Conservation (phyloP, 139 green algal species). For the Chlorella sp. region DNA sequence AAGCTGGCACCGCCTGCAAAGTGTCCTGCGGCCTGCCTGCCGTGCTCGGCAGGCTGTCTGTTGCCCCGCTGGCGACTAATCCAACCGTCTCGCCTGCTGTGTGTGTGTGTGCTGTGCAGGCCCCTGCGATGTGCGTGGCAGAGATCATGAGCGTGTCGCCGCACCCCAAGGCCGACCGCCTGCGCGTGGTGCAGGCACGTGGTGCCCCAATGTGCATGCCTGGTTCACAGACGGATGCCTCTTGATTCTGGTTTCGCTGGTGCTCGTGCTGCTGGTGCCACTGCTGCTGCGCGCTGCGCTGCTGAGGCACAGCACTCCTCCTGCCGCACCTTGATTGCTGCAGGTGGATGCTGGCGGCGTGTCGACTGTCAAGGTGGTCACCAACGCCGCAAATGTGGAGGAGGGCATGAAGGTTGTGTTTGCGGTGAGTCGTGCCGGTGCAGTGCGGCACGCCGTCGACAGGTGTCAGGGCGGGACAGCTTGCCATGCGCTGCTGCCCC, state of each 20-base stretch:
- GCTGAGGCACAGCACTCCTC: background rate
- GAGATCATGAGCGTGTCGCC: conserved; percentile 53
- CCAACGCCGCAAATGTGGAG: conserved; percentile 72
- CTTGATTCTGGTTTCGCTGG: no score
- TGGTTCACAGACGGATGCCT: no score
- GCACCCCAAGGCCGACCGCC: conserved; percentile 76
- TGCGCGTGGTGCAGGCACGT: conserved; percentile 65
- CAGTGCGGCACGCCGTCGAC: no score
- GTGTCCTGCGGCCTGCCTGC: no score
- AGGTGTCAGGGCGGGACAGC: no score
- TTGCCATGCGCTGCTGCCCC: no score
- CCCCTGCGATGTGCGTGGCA: conserved; percentile 31
- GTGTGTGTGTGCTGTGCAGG: background rate
- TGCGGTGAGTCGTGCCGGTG: conserved; percentile 58
- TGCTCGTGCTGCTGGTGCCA: background rate
- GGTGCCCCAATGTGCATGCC: no score
- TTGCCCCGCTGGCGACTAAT: no score
- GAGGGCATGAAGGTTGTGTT: conserved; percentile 78
- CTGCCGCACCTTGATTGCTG: background rate
- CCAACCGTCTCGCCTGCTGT: no score
- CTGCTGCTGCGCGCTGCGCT: background rate
- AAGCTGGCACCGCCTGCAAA: no score
- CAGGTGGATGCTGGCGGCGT: conserved; percentile 57
- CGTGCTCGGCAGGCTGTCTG: no score
- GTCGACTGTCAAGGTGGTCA: conserved; percentile 68